Percentiles rank a stretch among this genome's conserved stretches.
These are phyloP conservation scores for Cryptosporidium ryanae DNA, from an alignment of 169 alveolate species.

Conservation along the genomic window DNA sequence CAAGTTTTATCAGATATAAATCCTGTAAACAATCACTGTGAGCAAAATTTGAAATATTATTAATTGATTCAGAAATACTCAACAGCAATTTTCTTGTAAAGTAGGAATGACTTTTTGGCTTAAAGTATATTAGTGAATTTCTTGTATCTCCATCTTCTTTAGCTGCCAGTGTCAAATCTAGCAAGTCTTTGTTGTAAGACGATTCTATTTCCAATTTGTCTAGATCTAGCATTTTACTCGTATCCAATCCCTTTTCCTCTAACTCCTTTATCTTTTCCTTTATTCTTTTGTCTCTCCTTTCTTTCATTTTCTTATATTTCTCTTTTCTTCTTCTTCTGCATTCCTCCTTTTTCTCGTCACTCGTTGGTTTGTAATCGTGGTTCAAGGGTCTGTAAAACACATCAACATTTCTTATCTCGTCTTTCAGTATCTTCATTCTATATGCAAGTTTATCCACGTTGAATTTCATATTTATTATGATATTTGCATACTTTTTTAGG, in stretches of 20 bases:
- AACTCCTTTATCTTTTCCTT: not conserved
- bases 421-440: not conserved
- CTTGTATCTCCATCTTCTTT: not conserved
- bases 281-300: not conserved
- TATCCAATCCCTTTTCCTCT: not conserved
- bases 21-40: not conserved
- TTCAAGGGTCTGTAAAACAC: slow-evolving; percentile 37
- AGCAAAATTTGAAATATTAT: not conserved
- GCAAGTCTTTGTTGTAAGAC: not conserved
- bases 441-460: slow-evolving; percentile 25
- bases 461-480: not conserved
- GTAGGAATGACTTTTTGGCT: slow-evolving; percentile 4
- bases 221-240: not conserved
- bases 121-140: not conserved
- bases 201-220: not conserved
- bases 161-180: not conserved
- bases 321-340: not conserved
- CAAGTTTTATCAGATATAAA: not conserved
- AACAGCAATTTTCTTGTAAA: not conserved
- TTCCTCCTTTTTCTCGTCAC: not conserved
- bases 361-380: not conserved
- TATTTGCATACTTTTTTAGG: not conserved
- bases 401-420: not conserved
- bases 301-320: not conserved
- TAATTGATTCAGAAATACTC: not conserved